Evolutionary conservation across 441 rosid species (phyloP).

Genomic region (Jatropha podagrica): DNA sequence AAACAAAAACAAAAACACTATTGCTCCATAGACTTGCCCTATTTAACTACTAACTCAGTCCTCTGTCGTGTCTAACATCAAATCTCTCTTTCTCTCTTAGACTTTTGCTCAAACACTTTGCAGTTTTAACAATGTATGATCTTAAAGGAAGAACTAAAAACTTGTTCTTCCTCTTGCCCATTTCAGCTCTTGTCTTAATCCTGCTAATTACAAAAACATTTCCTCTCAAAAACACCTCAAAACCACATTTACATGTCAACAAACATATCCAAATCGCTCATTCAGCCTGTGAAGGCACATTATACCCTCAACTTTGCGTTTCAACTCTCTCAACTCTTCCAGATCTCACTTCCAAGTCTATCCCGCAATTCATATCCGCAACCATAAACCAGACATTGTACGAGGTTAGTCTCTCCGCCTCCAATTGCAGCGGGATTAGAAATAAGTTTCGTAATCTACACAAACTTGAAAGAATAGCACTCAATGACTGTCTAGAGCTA

Average conservation of each 20-base stretch:
- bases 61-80: background rate
- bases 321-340: constrained; percentile 55
- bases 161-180: background rate
- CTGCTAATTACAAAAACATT: background rate
- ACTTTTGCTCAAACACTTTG: background rate
- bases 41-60: background rate
- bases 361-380: constrained; percentile 49
- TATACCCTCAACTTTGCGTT: constrained; percentile 57
- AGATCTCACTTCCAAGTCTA: constrained; percentile 41
- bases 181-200: constrained; percentile 4
- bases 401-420: constrained; percentile 43
- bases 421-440: constrained; percentile 46
- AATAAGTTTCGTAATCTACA: constrained; percentile 24
- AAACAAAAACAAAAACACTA: background rate
- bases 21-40: background rate
- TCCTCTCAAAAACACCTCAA: background rate
- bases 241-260: constrained; percentile 32
- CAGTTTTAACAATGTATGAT: constrained; percentile 8
- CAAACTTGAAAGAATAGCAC: constrained; percentile 46
- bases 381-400: constrained; percentile 49
- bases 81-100: background rate
- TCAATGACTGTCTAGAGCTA: constrained; percentile 72
- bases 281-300: constrained; percentile 51
- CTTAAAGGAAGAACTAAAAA: background rate
- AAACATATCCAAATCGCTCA: constrained; percentile 45